Conservation (phyloP, 257 asterid species). For the Rhazya stricta region DNA sequence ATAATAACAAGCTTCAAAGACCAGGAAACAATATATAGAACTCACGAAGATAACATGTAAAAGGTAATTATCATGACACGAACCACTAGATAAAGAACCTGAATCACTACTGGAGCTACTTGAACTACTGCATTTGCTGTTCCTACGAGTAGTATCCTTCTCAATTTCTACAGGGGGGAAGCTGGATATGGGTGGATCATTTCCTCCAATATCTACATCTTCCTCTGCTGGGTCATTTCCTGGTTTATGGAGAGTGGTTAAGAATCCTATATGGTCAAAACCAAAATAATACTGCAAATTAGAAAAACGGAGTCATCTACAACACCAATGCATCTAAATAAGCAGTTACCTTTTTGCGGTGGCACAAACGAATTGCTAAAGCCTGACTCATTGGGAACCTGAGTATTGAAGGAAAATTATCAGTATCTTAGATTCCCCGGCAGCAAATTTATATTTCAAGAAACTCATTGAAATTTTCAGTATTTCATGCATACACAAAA, state of each 20-base stretch:
- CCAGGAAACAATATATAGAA: neutral
- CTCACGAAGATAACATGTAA: constrained; percentile 9
- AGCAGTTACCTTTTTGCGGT: constrained; percentile 48
- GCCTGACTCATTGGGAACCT: constrained; percentile 58
- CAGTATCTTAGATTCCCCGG: neutral
- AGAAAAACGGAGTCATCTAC: neutral
- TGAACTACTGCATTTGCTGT: constrained; percentile 59
- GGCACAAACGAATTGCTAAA: constrained; percentile 45
- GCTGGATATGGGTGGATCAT: constrained; percentile 61
- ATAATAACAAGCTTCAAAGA: neutral
- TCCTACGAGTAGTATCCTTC: constrained; percentile 42
- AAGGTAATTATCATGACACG: constrained; percentile 23
- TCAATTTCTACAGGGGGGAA: constrained; percentile 53
- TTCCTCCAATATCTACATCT: constrained; percentile 73
- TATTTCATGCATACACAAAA: constrained; percentile 5
- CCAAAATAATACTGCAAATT: neutral
- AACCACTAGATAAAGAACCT: constrained; percentile 65
- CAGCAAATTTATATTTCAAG: neutral
- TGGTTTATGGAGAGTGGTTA: constrained; percentile 20
- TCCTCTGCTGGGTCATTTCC: constrained; percentile 60
- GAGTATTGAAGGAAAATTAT: constrained; percentile 17
- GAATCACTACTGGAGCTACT: constrained; percentile 72
- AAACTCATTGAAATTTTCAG: neutral
- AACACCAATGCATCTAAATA: constrained; percentile 7
- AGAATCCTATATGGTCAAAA: neutral